Base-by-base conservation (phyloP, 192 early-diverging fungal species). In the Pilobolus umbonatus region DNA sequence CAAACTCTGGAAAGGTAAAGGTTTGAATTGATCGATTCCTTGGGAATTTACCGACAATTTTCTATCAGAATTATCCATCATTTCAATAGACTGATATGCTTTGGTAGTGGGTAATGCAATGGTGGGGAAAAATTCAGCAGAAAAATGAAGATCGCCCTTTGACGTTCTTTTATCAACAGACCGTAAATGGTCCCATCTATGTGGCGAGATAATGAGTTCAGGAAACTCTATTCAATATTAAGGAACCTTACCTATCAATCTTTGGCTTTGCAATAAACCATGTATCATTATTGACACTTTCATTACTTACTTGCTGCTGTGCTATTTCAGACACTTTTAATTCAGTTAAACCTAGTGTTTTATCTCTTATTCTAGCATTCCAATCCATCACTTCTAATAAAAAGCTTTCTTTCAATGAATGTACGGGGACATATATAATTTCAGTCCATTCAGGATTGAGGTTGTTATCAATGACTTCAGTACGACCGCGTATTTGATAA, bases 381-480 rank as follows among this genome's bases (percentile, higher is more conserved):
- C 73, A 90, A 65, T 94, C 91, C 75, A 79, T 85, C 17, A 86
- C 72, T 60, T 88, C 81, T 19, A 94, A 68, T 17, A 65, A 67
- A 19, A 96, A 29, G 14, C 68, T 62, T 67, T 96, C 89, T 50
- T 68, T 72, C 5, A 75, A 35, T 3, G 83, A 82, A 65, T 88
- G 93, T 44, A 86, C 71, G 6, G 89, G 88, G 9, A 87, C 77
- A 61, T 88, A 91, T 30, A 88, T 76, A 12, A 81, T 80, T 67
- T 91, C 89, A 70, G 87, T 83, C 91, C 92, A 96, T 38, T 82
- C 80, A 2, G 93, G 93, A 50, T 86, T 80, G 28, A 90, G 60
- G 8, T 81, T 85, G 57, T 90, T 87, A 22, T 82, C 74, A 46
- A 87, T 80, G 43, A 84, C 79, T 11, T 81, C 79, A 3, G 90